Evolutionary conservation across 805 yeast species (phyloP).

Genomic region (Saccharomycopsis schoenii): DNA sequence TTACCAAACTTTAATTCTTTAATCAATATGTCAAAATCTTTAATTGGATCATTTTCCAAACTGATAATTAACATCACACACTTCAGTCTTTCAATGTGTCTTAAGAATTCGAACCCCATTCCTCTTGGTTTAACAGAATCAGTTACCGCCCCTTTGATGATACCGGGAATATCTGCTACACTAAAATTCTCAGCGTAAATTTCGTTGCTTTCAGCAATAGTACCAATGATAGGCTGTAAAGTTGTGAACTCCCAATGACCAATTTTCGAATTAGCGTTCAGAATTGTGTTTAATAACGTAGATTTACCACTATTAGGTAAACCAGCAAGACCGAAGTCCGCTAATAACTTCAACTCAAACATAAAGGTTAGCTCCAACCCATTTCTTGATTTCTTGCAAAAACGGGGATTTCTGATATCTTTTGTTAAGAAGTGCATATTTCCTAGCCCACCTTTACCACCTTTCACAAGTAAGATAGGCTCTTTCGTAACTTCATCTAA

Average conservation of each 20-base stretch:
- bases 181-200: conserved; percentile 45
- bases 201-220: conserved; percentile 40
- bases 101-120: conserved; percentile 84
- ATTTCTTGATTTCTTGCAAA: conserved; percentile 69
- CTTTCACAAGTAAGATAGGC: conserved; percentile 64
- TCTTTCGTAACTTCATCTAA: conserved; percentile 46
- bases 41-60: conserved; percentile 58
- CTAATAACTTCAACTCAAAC: conserved; percentile 78
- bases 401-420: conserved; percentile 80
- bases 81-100: conserved; percentile 87
- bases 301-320: conserved; percentile 96
- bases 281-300: conserved; percentile 74
- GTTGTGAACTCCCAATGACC: conserved; percentile 99
- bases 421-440: conserved; percentile 89
- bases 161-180: conserved; percentile 97
- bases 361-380: conserved; percentile 59
- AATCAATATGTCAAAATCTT: conserved; percentile 52
- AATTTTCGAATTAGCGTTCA: conserved; percentile 80
- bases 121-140: conserved; percentile 54
- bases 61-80: conserved; percentile 84
- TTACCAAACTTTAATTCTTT: conserved; percentile 55
- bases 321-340: conserved; percentile 91
- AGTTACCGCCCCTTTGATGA: conserved; percentile 72
- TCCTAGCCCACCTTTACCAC: conserved; percentile 94
- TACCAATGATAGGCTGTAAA: conserved; percentile 83